Evolutionary conservation across 352 stramenopile species (phyloP).

Genomic region (Aphanomyces cochlioides): DNA sequence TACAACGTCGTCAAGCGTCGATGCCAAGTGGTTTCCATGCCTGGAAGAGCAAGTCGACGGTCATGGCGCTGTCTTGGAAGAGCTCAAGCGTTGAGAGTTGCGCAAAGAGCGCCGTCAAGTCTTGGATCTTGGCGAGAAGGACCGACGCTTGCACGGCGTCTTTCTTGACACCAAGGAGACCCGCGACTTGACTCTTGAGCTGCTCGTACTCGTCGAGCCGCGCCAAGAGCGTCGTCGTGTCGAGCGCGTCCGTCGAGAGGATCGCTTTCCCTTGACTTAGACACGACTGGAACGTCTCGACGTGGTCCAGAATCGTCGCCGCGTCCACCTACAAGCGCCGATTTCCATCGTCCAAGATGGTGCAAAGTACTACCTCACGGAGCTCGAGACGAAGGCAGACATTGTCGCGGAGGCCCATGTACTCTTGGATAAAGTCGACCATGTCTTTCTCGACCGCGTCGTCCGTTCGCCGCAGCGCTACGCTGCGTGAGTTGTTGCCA

Average conservation of each 20-base stretch:
- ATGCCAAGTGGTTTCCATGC: not conserved
- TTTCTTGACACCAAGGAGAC: conserved; percentile 3
- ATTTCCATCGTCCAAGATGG: not conserved
- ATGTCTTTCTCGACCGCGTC: conserved; percentile 13
- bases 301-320: conserved; percentile 4
- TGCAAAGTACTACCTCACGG: no score
- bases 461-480: conserved; percentile 6
- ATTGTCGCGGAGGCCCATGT: conserved; percentile 13
- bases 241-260: conserved; percentile 17
- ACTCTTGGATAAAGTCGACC: conserved; percentile 19
- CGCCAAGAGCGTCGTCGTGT: conserved; percentile 20
- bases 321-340: conserved; percentile 8
- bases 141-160: not conserved
- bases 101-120: not conserved
- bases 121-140: conserved; percentile 14
- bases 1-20: not conserved
- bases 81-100: not conserved
- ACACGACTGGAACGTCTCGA: conserved; percentile 23
- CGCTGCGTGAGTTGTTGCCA: not conserved
- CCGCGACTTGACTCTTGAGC: conserved; percentile 13
- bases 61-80: conserved; percentile 1
- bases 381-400: conserved; percentile 8
- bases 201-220: conserved; percentile 27
- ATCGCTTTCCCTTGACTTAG: conserved; percentile 27
- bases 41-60: conserved; percentile 17